These are phyloP conservation scores for Ophiocordyceps australis DNA, from an alignment of 2,329 filamentous ascomycete genomes.

Conservation along the genomic window DNA sequence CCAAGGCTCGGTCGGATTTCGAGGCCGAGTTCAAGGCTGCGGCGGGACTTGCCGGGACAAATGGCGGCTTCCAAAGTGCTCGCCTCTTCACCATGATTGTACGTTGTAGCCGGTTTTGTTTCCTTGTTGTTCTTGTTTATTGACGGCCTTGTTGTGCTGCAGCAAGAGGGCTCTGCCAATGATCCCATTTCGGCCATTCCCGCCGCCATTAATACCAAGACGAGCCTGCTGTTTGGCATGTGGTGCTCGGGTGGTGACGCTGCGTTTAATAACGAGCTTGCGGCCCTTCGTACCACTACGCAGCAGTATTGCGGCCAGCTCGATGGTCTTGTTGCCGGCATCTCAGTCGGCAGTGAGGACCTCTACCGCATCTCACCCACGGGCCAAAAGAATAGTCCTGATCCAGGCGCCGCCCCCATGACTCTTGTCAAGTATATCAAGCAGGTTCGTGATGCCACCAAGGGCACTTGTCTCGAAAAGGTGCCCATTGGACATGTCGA, in stretches of 20 bases:
- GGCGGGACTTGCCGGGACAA: constrained; percentile 41
- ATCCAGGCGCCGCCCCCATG: constrained; percentile 42
- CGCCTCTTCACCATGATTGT: constrained; percentile 57
- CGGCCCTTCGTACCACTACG: constrained; percentile 53
- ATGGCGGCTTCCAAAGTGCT: constrained; percentile 45
- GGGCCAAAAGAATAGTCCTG: constrained; percentile 43
- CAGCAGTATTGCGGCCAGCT: constrained; percentile 48
- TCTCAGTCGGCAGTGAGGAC: constrained; percentile 77
- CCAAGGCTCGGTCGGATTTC: constrained; percentile 46
- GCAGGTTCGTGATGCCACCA: constrained; percentile 44
- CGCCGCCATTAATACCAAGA: constrained; percentile 67
- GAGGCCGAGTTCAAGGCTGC: constrained; percentile 52
- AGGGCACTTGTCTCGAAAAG: constrained; percentile 37
- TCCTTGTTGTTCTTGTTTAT: too few species aligned
- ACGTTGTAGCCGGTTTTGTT: not conserved
- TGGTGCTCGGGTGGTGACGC: constrained; percentile 57
- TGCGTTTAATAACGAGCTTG: constrained; percentile 53
- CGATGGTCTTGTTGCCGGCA: constrained; percentile 52
- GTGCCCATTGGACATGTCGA: constrained; percentile 68
- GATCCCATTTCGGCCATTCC: constrained; percentile 56
- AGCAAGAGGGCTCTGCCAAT: constrained; percentile 47
- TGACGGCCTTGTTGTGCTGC: not conserved
- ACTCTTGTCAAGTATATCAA: constrained; percentile 52
- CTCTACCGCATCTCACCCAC: constrained; percentile 63
- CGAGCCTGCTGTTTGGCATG: constrained; percentile 61